Base-by-base conservation (phyloP, 2,329 filamentous ascomycete genomes). In the Pseudohalonectria lignicola region DNA sequence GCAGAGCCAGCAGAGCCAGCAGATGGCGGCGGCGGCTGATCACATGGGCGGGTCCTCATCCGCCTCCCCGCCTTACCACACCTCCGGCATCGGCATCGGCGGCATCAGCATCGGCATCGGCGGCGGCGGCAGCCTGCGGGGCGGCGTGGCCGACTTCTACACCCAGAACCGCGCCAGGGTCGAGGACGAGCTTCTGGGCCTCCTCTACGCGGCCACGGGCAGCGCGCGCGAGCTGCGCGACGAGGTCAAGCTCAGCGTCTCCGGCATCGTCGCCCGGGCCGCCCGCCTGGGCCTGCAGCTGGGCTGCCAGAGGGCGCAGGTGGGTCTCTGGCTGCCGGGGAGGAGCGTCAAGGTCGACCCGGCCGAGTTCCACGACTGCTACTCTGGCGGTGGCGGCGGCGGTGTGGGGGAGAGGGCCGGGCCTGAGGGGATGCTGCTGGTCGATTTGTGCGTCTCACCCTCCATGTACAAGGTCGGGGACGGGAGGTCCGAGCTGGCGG, bases 211-310 rank as follows among this genome's bases (percentile, higher is more conserved):
- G n/a, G 41, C 41, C 17, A 46, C 43, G 2, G 32, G 30, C 29
- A n/a, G 40, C 15, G 21, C 34, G 13, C 21, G 16, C 28, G n/a
- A 26, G 2, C 30, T 25, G 7, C 38, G 38, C 3, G 37, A 34
- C 17, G 38, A 39, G 17, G 36, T 26, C 1, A 34, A 37, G 15
- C 36, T 34, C 7, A 26, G 34, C 10, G 34, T 45, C 7, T 16
- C 38, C 5, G 32, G 29, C 4, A 39, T 45, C 21, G 39, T 42
- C 7, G 16, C 29, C 15, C 28, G 32, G 2, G 41, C 45, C 2
- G 41, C 41, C 34, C 40, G 41, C 36, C 41, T 47, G 2, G 40
- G 34, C 3, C 37, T 45, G 11, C 43, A 47, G 36, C 44, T 40
- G 17, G 45, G 45, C 20, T 39, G 42, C 34, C 45, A 47, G 41